phyloP scores from a whole-genome alignment of 345 rosid genomes.

The Camelina neglecta region DNA sequence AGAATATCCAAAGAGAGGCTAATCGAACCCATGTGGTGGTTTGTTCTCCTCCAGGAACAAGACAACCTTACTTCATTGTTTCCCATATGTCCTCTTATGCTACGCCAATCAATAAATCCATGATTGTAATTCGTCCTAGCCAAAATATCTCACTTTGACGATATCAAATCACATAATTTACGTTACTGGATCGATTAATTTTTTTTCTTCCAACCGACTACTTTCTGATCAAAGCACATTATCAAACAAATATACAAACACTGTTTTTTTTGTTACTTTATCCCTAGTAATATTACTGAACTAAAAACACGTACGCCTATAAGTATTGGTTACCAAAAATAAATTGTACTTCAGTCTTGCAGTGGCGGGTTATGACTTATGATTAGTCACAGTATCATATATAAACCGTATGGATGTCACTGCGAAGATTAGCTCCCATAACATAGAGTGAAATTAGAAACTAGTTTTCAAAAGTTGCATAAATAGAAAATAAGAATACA shows the following conservation, averaged over 20 bases:
- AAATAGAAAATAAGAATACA: not conserved
- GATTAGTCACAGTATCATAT: too few relatives aligned
- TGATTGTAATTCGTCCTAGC: not conserved
- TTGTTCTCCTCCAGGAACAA: not conserved
- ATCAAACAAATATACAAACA: too few relatives aligned
- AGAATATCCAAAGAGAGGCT: not conserved
- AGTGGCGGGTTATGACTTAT: too few relatives aligned
- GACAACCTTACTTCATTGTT: not conserved
- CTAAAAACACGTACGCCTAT: too few relatives aligned
- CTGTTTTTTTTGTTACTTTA: too few relatives aligned
- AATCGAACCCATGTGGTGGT: slow-evolving; percentile 24
- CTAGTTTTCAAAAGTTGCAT: not conserved
- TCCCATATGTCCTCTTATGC: slow-evolving; percentile 7
- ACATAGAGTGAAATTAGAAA: too few relatives aligned
- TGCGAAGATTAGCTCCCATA: not conserved
- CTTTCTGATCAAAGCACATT: too few relatives aligned
- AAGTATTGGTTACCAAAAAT: too few relatives aligned
- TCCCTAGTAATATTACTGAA: too few relatives aligned
- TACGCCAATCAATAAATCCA: not conserved
- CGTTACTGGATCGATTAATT: too few relatives aligned
- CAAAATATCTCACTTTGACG: not conserved
- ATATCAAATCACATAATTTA: not conserved
- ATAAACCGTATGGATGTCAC: too few relatives aligned
- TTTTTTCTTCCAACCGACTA: not conserved
- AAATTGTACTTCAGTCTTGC: too few relatives aligned